phyloP scores from a whole-genome alignment of 73 alveolate genomes.

The Symbiodinium pilosum region DNA sequence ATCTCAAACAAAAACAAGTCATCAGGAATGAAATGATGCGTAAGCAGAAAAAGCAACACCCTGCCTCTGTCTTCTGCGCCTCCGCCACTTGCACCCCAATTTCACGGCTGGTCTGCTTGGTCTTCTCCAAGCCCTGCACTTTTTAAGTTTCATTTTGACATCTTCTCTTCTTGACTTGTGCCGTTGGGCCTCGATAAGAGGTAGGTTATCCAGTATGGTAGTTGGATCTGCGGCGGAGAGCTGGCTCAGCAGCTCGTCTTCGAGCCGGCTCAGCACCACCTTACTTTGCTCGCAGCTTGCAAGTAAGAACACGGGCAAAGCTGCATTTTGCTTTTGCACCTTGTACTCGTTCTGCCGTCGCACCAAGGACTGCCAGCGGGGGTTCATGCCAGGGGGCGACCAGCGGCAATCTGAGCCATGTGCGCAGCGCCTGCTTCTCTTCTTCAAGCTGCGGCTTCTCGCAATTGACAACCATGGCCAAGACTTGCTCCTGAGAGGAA shows the following conservation, averaged over 20 bases:
- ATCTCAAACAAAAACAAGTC: too few species aligned
- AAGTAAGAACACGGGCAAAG: too few species aligned
- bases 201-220: constrained; percentile 99
- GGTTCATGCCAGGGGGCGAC: neutral
- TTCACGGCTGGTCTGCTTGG: constrained; percentile 99
- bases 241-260: constrained; percentile 97
- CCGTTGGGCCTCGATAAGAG: constrained; percentile 97
- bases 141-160: too few species aligned
- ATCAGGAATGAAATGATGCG: too few species aligned
- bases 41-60: too few species aligned
- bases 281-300: neutral
- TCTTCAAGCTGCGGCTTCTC: constrained; percentile 99
- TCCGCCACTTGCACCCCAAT: constrained; percentile 97
- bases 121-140: constrained; percentile 98
- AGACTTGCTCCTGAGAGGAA: constrained; percentile 96
- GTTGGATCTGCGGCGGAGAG: constrained; percentile 99
- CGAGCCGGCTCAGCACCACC: constrained; percentile 85
- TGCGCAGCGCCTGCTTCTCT: constrained; percentile 97
- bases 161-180: neutral
- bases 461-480: constrained; percentile 99
- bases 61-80: constrained; percentile 83
- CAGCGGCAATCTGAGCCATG: too few species aligned
- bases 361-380: constrained; percentile 96
- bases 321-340: constrained; percentile 90
- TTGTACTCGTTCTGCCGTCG: constrained; percentile 99